Percentiles rank a stretch among this genome's conserved stretches.
Evolutionary conservation across 2,329 filamentous ascomycete species (phyloP).

Genomic region (Hypomyces rosellus): DNA sequence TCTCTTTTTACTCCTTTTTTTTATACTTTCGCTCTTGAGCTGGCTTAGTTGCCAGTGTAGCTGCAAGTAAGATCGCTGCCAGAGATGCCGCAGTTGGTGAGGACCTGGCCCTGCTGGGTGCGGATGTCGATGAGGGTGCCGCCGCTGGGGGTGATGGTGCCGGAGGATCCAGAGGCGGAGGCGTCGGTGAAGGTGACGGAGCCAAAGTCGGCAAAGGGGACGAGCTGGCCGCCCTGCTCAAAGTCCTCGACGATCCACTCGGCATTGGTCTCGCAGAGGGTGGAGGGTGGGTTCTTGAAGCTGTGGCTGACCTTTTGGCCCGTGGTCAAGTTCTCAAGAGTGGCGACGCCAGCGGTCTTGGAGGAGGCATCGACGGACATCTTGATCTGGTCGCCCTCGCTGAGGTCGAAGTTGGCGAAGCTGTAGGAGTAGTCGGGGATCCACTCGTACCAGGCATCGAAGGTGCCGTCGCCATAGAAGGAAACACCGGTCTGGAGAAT

Average conservation of each 20-base stretch:
- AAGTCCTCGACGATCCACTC: constrained; percentile 58
- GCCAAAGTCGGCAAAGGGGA: constrained; percentile 26
- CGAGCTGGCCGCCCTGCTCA: constrained; percentile 17
- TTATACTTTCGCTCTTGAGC: neutral
- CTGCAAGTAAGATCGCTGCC: constrained; percentile 9
- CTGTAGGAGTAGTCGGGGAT: constrained; percentile 35
- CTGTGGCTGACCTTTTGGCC: constrained; percentile 46
- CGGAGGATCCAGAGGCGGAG: constrained; percentile 16
- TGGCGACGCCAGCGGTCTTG: constrained; percentile 20
- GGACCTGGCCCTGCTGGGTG: constrained; percentile 1
- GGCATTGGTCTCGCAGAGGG: constrained; percentile 49
- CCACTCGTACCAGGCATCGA: constrained; percentile 43
- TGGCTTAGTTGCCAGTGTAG: constrained; percentile 3
- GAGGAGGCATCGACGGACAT: constrained; percentile 24
- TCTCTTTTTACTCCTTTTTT: too few species aligned
- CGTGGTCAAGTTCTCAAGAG: constrained; percentile 42
- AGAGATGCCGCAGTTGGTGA: constrained; percentile 10
- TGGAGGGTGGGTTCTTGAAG: constrained; percentile 36
- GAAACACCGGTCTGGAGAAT: constrained; percentile 39
- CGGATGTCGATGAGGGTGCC: constrained; percentile 16
- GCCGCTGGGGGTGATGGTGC: constrained; percentile 15
- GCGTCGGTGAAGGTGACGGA: constrained; percentile 21
- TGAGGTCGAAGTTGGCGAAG: constrained; percentile 29
- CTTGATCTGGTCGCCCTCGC: constrained; percentile 24
- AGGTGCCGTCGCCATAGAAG: constrained; percentile 30